Evolutionary conservation across 768 basidiomycete genomes (phyloP), one percentile per base, ranked within the genome.

Genomic region (Mycena latifolia): DNA sequence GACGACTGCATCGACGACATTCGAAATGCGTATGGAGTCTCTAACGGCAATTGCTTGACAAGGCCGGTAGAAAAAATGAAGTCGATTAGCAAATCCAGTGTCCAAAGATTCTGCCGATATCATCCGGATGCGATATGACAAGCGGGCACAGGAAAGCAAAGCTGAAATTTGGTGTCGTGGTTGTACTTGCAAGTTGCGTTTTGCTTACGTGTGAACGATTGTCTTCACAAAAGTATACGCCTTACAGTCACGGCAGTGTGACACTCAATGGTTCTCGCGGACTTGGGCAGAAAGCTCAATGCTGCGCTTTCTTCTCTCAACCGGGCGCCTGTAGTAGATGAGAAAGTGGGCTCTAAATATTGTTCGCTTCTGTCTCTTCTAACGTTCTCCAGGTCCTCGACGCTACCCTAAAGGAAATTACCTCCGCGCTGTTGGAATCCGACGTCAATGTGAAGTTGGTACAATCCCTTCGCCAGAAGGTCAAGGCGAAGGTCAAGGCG

Each of bases 381-480:
- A 52, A 60, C 14, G 35, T 50, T 22, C 12, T 22, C 52, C 76
- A 98, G 96, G 94, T 95, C 52, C 89, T 99, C 74, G 98, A 99
- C 82, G 88, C 90, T 5, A 89, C 94, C 18, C 88, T 99, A 67
- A 99, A 98, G 80, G 95, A 98, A 80, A 93, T 99, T 67, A 95
- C 94, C 51, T 87, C 95, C 27, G 97, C 97, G 12, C 82, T 99
- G 33, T 87, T 99, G 47, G 96, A 99, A 78, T 92, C 96, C 22
- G 98, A 99, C 80, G 97, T 99, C 70, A 99, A 99, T 76, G 97
- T 99, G 72, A 98, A 97, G 77, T 88, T 99, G 24, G 98, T 98
- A 22, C 87, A 94, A 7, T 88, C 89, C 41, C 78, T 98, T 61
- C 88, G 95, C 68, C 89, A 92, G 68, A 95, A 95, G 77, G 95